These are phyloP conservation scores for Botrytis medusae DNA, from an alignment of 2,329 filamentous ascomycete genomes.

Conservation along the genomic window DNA sequence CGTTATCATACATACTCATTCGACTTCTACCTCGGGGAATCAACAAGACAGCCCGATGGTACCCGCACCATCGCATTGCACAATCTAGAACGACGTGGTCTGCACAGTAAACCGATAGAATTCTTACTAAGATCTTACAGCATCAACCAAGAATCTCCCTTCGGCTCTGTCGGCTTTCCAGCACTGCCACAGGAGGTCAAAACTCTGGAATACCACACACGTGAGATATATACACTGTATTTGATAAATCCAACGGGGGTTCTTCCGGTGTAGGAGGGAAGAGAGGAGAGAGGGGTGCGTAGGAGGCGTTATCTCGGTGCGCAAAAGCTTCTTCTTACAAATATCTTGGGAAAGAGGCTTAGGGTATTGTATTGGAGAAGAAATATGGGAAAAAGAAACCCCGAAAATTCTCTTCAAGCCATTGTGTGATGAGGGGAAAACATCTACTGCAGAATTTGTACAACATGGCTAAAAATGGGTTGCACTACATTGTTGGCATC, in stretches of 20 bases:
- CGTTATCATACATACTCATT: neutral
- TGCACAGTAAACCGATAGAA: neutral
- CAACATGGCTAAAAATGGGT: neutral
- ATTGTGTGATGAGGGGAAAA: neutral
- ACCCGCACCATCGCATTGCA: neutral
- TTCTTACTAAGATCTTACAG: neutral
- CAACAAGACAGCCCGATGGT: neutral
- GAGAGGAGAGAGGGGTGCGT: neutral
- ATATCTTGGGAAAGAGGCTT: neutral
- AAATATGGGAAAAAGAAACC: neutral
- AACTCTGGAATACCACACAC: neutral
- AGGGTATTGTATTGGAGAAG: neutral
- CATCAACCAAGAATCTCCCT: neutral
- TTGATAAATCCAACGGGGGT: neutral
- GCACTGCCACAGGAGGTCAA: neutral
- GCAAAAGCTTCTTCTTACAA: neutral
- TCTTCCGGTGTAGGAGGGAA: neutral
- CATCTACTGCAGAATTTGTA: neutral
- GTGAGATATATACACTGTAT: neutral
- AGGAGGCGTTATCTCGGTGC: neutral
- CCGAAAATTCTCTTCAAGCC: neutral
- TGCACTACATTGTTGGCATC: neutral
- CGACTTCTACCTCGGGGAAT: neutral
- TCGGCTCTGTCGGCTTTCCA: neutral
- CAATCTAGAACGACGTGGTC: neutral